These are phyloP conservation scores for Rubroshorea leprosula DNA, from an alignment of 345 rosid species.

Conservation along the genomic window DNA sequence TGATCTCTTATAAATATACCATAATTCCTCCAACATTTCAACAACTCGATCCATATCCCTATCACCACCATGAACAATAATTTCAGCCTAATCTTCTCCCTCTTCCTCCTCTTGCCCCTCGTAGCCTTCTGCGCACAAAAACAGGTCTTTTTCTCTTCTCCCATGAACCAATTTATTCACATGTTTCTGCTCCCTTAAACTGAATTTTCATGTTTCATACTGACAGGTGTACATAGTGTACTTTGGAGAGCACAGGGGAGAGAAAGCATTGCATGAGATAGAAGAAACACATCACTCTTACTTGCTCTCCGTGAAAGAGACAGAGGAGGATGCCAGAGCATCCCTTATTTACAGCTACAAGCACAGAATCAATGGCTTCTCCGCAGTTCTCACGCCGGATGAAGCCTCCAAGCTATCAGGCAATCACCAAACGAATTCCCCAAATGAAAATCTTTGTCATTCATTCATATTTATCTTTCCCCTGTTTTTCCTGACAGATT, in stretches of 20 bases:
- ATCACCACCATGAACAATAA: conserved; percentile 23
- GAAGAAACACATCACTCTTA: conserved; percentile 60
- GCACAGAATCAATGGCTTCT: conserved; percentile 79
- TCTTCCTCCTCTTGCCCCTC: conserved; percentile 36
- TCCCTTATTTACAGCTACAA: conserved; percentile 87
- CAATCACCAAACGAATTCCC: not conserved
- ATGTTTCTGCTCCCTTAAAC: too few species aligned
- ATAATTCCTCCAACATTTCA: not conserved
- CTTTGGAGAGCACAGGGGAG: conserved; percentile 54
- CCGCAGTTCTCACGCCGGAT: conserved; percentile 55
- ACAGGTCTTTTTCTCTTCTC: conserved; percentile 26
- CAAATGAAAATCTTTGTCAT: not conserved
- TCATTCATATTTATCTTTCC: too few species aligned
- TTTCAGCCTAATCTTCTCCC: conserved; percentile 18
- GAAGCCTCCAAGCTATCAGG: conserved; percentile 68
- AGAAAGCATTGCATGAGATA: conserved; percentile 46
- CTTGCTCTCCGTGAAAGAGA: conserved; percentile 50
- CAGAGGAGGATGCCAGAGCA: conserved; percentile 53
- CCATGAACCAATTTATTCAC: too few species aligned
- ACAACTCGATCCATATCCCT: conserved; percentile 10
- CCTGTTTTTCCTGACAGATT: too few species aligned
- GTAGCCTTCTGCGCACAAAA: conserved; percentile 34
- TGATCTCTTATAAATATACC: conserved; percentile 18
- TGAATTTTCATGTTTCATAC: not conserved
- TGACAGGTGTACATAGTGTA: conserved; percentile 65